phyloP scores from a whole-genome alignment of 1,139 yeast genomes.

The Taphrina confusa region DNA sequence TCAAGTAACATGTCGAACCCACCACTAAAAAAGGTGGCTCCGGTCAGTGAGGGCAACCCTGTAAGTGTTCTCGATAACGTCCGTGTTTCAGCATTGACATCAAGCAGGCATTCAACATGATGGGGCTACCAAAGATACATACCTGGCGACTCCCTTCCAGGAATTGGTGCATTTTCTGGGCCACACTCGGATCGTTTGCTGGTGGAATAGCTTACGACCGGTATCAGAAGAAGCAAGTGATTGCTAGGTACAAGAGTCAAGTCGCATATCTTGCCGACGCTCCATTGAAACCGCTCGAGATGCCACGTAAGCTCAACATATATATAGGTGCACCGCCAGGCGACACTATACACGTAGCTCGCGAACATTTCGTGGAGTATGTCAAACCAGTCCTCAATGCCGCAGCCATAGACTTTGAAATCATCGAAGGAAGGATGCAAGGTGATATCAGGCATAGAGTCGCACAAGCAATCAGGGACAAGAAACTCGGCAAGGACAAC shows the following conservation, averaged over 20 bases:
- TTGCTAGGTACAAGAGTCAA: constrained; percentile 65
- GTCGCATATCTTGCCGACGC: constrained; percentile 57
- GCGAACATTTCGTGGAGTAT: constrained; percentile 72
- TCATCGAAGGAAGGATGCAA: constrained; percentile 72
- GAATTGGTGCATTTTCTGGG: constrained; percentile 91
- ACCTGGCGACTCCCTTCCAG: constrained; percentile 65
- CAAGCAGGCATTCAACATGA: constrained; percentile 68
- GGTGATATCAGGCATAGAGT: constrained; percentile 83
- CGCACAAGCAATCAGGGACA: constrained; percentile 76
- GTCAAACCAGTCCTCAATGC: constrained; percentile 81
- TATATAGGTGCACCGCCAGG: constrained; percentile 96
- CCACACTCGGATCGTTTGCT: constrained; percentile 62
- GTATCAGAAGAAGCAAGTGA: constrained; percentile 63
- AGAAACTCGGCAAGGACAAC: constrained; percentile 48
- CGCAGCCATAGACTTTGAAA: constrained; percentile 82
- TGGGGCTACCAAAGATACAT: constrained; percentile 57
- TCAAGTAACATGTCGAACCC: too few species aligned
- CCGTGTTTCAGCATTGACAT: too few species aligned
- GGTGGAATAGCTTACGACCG: constrained; percentile 82
- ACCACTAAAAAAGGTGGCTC: too few species aligned
- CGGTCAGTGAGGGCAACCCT: constrained; percentile 9
- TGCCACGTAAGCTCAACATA: constrained; percentile 76
- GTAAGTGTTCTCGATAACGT: too few species aligned
- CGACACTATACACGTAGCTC: constrained; percentile 76
- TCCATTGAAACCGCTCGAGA: constrained; percentile 50